These are phyloP conservation scores for Pachyrhizus erosus DNA, from an alignment of 306 rosid species.

Conservation along the genomic window DNA sequence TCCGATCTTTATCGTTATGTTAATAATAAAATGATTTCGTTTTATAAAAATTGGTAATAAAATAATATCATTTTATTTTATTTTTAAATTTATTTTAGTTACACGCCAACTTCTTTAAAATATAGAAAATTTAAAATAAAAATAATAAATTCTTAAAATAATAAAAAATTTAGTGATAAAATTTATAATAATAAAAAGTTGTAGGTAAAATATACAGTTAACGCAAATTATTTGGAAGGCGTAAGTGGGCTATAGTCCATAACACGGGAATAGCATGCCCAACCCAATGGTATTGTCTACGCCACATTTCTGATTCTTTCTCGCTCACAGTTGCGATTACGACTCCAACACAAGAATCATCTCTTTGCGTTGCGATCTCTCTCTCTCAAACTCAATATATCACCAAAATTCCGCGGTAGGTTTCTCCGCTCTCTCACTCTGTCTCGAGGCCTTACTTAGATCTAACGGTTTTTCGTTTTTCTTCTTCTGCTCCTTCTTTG, in stretches of 20 bases:
- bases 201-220: too few relatives aligned
- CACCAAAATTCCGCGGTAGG: neutral
- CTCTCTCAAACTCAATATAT: neutral
- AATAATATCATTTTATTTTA: too few relatives aligned
- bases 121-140: too few relatives aligned
- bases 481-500: neutral
- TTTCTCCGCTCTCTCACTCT: neutral
- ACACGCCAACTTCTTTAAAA: too few relatives aligned
- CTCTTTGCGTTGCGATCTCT: neutral
- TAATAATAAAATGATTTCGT: too few relatives aligned
- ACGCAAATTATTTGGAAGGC: too few relatives aligned
- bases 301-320: neutral
- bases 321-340: neutral
- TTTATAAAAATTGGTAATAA: too few relatives aligned
- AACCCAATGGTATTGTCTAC: neutral
- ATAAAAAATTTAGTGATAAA: too few relatives aligned
- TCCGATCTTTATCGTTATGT: too few relatives aligned
- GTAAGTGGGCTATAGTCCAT: neutral
- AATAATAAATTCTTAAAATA: too few relatives aligned
- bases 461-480: constrained; percentile 23
- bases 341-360: neutral
- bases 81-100: too few relatives aligned
- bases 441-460: constrained; percentile 3
- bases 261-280: neutral
- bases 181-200: too few relatives aligned